phyloP scores from a whole-genome alignment of 805 yeast genomes.

The Spencermartinsiella europaea region DNA sequence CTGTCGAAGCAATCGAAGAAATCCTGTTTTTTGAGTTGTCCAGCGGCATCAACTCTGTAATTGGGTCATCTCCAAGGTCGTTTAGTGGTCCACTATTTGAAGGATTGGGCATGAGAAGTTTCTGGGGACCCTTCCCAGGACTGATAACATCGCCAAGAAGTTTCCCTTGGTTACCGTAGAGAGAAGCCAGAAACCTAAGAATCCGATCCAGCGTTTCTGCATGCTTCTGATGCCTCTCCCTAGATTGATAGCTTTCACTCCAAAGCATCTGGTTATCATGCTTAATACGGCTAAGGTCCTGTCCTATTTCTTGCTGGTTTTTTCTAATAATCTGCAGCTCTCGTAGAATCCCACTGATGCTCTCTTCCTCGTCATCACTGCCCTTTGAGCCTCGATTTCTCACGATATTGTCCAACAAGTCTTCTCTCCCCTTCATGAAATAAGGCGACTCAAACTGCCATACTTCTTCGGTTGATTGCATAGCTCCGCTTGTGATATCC shows the following conservation, averaged over 20 bases:
- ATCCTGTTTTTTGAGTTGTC: constrained; percentile 1
- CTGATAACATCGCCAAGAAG: constrained; percentile 30
- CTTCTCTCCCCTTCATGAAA: constrained; percentile 74
- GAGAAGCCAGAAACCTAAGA: constrained; percentile 76
- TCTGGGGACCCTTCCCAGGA: constrained; percentile 10
- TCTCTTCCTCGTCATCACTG: constrained; percentile 37
- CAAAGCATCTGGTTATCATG: constrained; percentile 86
- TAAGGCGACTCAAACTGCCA: constrained; percentile 86
- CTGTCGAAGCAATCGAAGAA: background rate
- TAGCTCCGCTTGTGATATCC: constrained; percentile 67
- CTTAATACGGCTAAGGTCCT: constrained; percentile 76
- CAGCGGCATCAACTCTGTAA: background rate
- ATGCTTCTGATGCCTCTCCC: constrained; percentile 83
- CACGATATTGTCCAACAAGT: constrained; percentile 75
- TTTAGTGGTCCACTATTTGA: background rate
- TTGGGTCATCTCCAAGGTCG: background rate
- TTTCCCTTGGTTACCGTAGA: constrained; percentile 64
- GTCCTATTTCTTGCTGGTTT: constrained; percentile 75
- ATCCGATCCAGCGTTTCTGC: constrained; percentile 85
- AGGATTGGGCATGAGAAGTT: constrained; percentile 12
- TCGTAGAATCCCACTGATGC: constrained; percentile 47
- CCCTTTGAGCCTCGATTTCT: constrained; percentile 56
- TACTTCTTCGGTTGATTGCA: constrained; percentile 59
- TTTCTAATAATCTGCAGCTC: constrained; percentile 73
- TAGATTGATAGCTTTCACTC: constrained; percentile 78